Evolutionary conservation across 2,329 filamentous ascomycete species (phyloP), one percentile per base, ranked within the genome.

Genomic region (Elsinoe perseae): DNA sequence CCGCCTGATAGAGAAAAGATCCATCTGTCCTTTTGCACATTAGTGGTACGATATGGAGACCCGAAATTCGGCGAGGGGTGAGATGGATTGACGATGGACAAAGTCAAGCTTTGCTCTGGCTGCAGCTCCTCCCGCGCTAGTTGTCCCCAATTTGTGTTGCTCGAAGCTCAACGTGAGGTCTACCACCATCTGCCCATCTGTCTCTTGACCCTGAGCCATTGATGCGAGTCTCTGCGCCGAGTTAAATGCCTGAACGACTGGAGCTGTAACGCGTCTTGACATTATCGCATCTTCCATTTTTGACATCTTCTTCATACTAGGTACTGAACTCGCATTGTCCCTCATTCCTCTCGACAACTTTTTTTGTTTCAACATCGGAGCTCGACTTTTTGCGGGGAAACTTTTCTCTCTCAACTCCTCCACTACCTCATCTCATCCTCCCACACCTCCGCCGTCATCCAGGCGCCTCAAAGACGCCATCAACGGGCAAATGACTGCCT

Each of bases 381-480:
- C 53, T 56, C 52, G 30, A 44, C 28, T 23, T 48, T 56, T 56
- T 56, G 53, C 53, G 53, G 53, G 53, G 53, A 46, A 32, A 56
- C 53, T 32, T 48, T 56, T 54, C 52, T 30, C 23, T 32, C 38
- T 28, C 52, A 34, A 21, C 28, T 36, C 32, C 32, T 36, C 32
- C 5, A 36, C 36, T 28, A 42, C 34, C 52, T 44, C 36, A 42
- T 34, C 34, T 18, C 52, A 44, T 27, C 52, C 52, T 42, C 25
- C 5, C 16, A 16, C 52, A 42, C 34, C 2, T 36, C 52, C 32
- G 36, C 34, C 52, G n/a, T 27, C 32, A 36, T 18, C 14, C 25
- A 44, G 44, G 25, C 28, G 25, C 44, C 44, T 50, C 44, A 36
- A 53, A 36, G 50, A 36, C 28, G 50, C 28, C 30, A 40, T 40